phyloP scores from a whole-genome alignment of 1,284 basidiomycete species.

The Chalciporus sp. region DNA sequence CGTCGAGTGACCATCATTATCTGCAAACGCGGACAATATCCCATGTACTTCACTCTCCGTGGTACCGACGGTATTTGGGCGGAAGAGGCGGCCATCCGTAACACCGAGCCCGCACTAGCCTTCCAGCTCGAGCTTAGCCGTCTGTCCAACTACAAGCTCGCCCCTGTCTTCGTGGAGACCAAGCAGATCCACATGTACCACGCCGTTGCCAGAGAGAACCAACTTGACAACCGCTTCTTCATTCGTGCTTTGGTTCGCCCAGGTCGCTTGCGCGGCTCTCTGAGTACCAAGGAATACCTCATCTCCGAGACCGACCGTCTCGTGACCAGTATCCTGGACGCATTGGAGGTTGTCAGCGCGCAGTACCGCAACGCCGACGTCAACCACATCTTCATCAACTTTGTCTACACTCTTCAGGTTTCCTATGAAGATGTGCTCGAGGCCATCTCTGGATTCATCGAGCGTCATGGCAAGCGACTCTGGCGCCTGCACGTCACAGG shows the following conservation, averaged over 20 bases:
- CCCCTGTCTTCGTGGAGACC: constrained; percentile 90
- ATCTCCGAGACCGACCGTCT: constrained; percentile 98
- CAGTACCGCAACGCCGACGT: constrained; percentile 89
- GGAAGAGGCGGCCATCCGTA: constrained; percentile 96
- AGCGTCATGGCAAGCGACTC: constrained; percentile 95
- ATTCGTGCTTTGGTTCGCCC: constrained; percentile 96
- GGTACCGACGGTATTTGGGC: constrained; percentile 78
- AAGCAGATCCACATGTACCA: constrained; percentile 98
- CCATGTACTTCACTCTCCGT: constrained; percentile 93
- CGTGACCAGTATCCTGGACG: constrained; percentile 92
- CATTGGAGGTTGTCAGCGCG: constrained; percentile 89
- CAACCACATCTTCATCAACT: constrained; percentile 98
- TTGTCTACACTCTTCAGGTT: constrained; percentile 95
- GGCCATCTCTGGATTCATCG: constrained; percentile 96
- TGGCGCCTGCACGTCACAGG: constrained; percentile 98
- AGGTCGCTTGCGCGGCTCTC: constrained; percentile 87
- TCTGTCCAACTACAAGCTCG: constrained; percentile 96
- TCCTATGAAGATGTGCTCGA: constrained; percentile 95
- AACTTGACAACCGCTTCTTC: constrained; percentile 97
- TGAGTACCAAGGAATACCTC: constrained; percentile 95
- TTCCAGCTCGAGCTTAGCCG: constrained; percentile 98
- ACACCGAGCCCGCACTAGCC: constrained; percentile 97
- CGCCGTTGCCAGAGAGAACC: constrained; percentile 93
- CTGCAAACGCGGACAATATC: constrained; percentile 91
- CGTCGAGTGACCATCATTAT: constrained; percentile 93